Percentiles rank a stretch among this genome's conserved stretches.
These are phyloP conservation scores for Vitis vinifera DNA, from an alignment of 164 flowering plant genomes.

Conservation along the genomic window ASM3070453v1 NC_081807.1:4227001-4227500, in stretches of 20 bases:
- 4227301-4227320: conserved; percentile 13
- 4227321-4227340: neutral
- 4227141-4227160: conserved; percentile 41
- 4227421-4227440: no score
- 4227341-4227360: no score
- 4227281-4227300: neutral
- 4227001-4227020: conserved; percentile 39
- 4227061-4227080: conserved; percentile 33
- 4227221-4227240: conserved; percentile 38
- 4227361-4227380: no score
- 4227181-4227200: no score
- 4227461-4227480: no score
- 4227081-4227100: conserved; percentile 29
- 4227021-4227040: conserved; percentile 41
- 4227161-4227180: no score
- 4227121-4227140: conserved; percentile 47
- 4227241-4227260: conserved; percentile 40
- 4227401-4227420: no score
- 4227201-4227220: conserved; percentile 33
- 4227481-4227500: no score
- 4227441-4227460: no score
- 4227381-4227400: no score
- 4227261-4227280: conserved; percentile 7
- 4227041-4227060: conserved; percentile 40
- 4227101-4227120: conserved; percentile 32